Base-by-base conservation (phyloP, 805 yeast genomes). In the Kluyveromyces wickerhamii region DNA sequence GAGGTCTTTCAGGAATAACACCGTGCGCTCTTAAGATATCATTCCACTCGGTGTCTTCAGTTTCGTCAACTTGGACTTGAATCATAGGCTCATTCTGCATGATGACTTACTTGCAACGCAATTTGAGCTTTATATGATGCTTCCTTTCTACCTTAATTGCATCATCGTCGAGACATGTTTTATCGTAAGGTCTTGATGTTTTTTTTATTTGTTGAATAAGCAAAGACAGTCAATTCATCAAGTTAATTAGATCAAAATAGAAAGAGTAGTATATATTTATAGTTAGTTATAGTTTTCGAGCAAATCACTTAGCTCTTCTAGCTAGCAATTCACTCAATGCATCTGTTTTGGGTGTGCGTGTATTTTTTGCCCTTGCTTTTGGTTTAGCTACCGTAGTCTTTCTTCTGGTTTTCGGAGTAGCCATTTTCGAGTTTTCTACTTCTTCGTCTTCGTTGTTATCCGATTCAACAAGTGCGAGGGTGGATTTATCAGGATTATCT, bases 41-140 rank as follows among this genome's bases (percentile, higher is more conserved):
- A 55, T 92, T 92, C 98, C 99, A 92, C 59, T 92, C 98, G 0
- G 98, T 92, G 57, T 92, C 99, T 60, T 92, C 99, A 42, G 73
- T 74, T 22, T 95, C 96, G 60, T 92, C 88, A 36, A 88, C 95
- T 59, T 87, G 85, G 32, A 87, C 87, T 45, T 78, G 85, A 36
- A 81, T 67, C 63, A 79, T 71, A 21, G 77, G 74, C 40, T 75
- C 77, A 39, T 57, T 54, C 35, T 54, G 57, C 59, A 51, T 55
- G 14, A 21, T 21, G 14, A 12, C 20, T 21, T n/a, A n/a, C 22
- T 12, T 23, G 19, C 32, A 29, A 14, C 18, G 8, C 10, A 28
- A n/a, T 29, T n/a, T n/a, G n/a, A n/a, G n/a, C n/a, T n/a, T n/a
- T n/a, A n/a, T n/a, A n/a, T n/a, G n/a, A n/a, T n/a, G n/a, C n/a